phyloP scores from a whole-genome alignment of 768 basidiomycete species.

The Leucocoprinus sp. region DNA sequence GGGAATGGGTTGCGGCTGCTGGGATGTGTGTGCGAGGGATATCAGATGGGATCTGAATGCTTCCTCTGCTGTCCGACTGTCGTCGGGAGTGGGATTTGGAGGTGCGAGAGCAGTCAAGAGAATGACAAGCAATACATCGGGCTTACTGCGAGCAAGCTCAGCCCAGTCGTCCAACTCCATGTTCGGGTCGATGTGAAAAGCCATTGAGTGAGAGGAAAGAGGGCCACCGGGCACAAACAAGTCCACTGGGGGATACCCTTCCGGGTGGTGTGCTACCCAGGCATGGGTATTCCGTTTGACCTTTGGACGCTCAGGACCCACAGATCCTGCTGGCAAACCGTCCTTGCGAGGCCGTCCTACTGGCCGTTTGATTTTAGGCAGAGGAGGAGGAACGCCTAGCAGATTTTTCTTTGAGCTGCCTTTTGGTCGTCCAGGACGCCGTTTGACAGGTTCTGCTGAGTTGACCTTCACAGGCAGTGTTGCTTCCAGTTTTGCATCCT shows the following conservation, averaged over 20 bases:
- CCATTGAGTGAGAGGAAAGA: constrained; percentile 21
- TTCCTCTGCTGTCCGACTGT: constrained; percentile 62
- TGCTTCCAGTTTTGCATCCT: background rate
- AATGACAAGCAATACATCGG: constrained; percentile 46
- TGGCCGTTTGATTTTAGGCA: constrained; percentile 60
- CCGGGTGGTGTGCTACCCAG: constrained; percentile 8
- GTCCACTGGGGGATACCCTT: constrained; percentile 9
- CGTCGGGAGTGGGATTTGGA: constrained; percentile 53
- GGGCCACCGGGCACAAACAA: constrained; percentile 14
- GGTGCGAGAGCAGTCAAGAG: constrained; percentile 52
- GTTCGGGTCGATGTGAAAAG: constrained; percentile 42
- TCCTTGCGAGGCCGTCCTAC: constrained; percentile 79
- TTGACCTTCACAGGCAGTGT: constrained; percentile 4
- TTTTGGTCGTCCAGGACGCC: constrained; percentile 70
- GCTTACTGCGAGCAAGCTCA: constrained; percentile 45
- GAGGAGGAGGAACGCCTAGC: constrained; percentile 21
- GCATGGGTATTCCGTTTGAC: constrained; percentile 16
- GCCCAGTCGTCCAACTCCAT: constrained; percentile 59
- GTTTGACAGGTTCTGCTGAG: constrained; percentile 32
- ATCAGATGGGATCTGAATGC: constrained; percentile 72
- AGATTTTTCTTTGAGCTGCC: constrained; percentile 68
- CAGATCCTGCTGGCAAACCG: constrained; percentile 71
- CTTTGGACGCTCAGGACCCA: constrained; percentile 35
- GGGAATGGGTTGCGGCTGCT: constrained; percentile 46
- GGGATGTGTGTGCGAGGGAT: constrained; percentile 46